These are phyloP conservation scores for Tuctoria greenei DNA, from an alignment of 176 grass and related monocot genomes.

Conservation along the genomic window DNA sequence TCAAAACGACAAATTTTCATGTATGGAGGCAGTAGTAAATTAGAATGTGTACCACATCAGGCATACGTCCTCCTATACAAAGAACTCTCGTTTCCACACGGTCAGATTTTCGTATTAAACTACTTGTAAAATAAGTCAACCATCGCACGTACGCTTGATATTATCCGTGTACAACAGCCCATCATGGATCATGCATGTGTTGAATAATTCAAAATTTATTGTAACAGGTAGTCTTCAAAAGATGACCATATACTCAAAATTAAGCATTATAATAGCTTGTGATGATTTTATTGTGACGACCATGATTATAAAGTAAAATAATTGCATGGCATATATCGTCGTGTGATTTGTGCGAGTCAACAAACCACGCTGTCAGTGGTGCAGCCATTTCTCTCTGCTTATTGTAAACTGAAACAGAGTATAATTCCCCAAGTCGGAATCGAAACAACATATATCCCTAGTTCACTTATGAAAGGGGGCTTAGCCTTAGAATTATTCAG, in stretches of 20 bases:
- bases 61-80: not conserved
- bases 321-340: not conserved
- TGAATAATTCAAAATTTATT: slow-evolving; percentile 5
- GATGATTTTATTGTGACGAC: not conserved
- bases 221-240: not conserved
- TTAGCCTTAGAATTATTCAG: too few species aligned
- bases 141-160: not conserved
- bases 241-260: not conserved
- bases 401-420: too few species aligned
- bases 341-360: too few species aligned
- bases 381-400: not conserved
- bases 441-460: not conserved
- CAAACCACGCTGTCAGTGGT: not conserved
- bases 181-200: not conserved
- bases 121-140: not conserved
- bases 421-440: not conserved
- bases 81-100: not conserved
- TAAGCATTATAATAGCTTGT: not conserved
- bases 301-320: not conserved
- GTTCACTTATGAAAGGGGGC: too few species aligned
- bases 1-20: too few species aligned
- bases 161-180: not conserved
- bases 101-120: not conserved
- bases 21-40: too few species aligned
- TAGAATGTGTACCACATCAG: not conserved